Evolutionary conservation across 176 grass and related monocot species (phyloP).

Genomic region (Aegilops umbellulata): DNA sequence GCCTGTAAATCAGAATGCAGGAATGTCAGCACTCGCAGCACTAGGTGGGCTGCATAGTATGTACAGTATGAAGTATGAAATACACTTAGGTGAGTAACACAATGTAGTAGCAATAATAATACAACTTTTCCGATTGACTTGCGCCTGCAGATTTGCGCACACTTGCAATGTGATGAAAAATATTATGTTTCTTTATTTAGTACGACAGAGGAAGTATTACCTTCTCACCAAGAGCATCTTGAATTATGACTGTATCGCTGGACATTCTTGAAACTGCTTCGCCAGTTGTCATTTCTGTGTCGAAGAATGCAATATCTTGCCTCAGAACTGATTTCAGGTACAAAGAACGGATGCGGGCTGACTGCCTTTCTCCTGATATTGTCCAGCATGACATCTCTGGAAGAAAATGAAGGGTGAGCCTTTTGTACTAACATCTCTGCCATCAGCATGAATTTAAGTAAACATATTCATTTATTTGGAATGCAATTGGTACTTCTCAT

Average conservation of each 20-base stretch:
- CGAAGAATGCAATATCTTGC: conserved; percentile 60
- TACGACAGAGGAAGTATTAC: conserved; percentile 20
- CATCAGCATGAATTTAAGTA: neutral
- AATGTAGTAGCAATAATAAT: neutral
- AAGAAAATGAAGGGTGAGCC: conserved; percentile 13
- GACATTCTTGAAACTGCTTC: conserved; percentile 57
- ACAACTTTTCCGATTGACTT: neutral
- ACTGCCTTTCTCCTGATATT: conserved; percentile 50
- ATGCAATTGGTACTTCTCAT: conserved; percentile 1
- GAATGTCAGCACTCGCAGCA: neutral
- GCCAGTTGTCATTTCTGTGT: conserved; percentile 59
- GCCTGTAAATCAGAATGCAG: conserved; percentile 39
- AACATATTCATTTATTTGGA: neutral
- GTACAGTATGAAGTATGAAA: neutral
- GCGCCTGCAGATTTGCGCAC: neutral
- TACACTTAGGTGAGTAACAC: neutral
- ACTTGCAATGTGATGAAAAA: neutral
- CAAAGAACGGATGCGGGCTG: conserved; percentile 48
- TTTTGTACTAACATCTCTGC: neutral
- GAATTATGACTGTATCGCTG: conserved; percentile 44
- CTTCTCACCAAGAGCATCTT: conserved; percentile 61
- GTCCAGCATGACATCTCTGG: conserved; percentile 67
- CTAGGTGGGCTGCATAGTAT: conserved; percentile 1
- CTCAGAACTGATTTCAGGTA: conserved; percentile 52
- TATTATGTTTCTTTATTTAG: neutral